Base-by-base conservation (phyloP, 179 eudicot species). In the Beta lomatogona region DNA sequence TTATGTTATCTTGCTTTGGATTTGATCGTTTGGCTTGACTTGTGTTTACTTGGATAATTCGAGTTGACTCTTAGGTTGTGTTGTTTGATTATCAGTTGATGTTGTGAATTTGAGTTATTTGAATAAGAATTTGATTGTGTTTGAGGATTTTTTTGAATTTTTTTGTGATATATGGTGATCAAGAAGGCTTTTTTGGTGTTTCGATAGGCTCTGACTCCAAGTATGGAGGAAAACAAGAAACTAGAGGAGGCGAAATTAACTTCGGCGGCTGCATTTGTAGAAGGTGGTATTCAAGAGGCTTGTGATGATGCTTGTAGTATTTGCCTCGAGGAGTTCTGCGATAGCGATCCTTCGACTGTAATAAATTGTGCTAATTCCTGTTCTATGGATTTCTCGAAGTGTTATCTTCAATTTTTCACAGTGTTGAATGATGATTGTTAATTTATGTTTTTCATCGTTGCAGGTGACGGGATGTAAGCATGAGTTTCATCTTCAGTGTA, bases 281-380 rank as follows among this genome's bases (percentile, higher is more conserved):
- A 92, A 88, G 98, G 98, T 45, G 98, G 98, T 48, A 88, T 92
- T 66, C 98, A 92, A 71, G 93, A 92, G 9, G 92, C 98, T 73
- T 94, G 97, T 79, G 98, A 92, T 79, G 97, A 94, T 91, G 87
- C 97, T 71, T 94, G 97, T 78, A 92, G 97, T 88, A 91, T 92
- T 58, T 94, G 98, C 82, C 94, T 94, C 11, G 98, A 94, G 76
- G 97, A 79, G 70, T 94, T 94, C 79, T 84, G 83, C 57, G 95
- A 92, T 28, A 90, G 91, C 73, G 94, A 94, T 79, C 98, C 98
- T 75, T 86, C 93, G 0, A 86, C 98, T 89, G 98, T 94, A 85
- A 66, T 78, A 60, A 69, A 78, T 81, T 78, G 72, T 68, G 77
- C 28, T 70, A 45, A 3, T 21, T 77, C 36, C 16, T 44, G 57